These are phyloP conservation scores for Dipodascopsis tothii DNA, from an alignment of 805 yeast species.

Conservation along the genomic window DNA sequence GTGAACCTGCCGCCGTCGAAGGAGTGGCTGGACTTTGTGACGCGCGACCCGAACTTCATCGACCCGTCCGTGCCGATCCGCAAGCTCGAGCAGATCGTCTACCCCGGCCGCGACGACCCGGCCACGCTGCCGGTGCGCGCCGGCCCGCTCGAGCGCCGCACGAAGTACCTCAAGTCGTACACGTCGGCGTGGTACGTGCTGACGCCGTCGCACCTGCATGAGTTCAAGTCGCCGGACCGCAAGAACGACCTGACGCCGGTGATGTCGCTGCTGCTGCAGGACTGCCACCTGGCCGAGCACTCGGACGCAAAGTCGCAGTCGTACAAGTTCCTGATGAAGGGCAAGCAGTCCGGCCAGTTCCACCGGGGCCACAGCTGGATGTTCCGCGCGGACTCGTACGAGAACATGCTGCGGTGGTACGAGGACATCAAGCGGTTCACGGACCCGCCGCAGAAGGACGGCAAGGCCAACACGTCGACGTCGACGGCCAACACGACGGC, in stretches of 20 bases:
- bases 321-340: conserved; percentile 66
- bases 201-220: conserved; percentile 83
- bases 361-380: conserved; percentile 87
- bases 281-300: conserved; percentile 72
- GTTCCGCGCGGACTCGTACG: conserved; percentile 81
- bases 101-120: conserved; percentile 63
- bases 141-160: conserved; percentile 79
- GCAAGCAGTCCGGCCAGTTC: conserved; percentile 66
- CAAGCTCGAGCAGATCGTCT: conserved; percentile 51
- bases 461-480: not conserved
- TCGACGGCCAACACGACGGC: too few relatives aligned
- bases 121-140: conserved; percentile 61
- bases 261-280: conserved; percentile 71
- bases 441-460: conserved; percentile 2
- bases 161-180: conserved; percentile 87
- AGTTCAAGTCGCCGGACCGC: conserved; percentile 76
- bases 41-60: conserved; percentile 64
- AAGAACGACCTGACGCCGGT: conserved; percentile 74
- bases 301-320: conserved; percentile 21
- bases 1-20: conserved; percentile 67
- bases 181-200: conserved; percentile 84
- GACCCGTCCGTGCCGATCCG: conserved; percentile 57
- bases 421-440: conserved; percentile 50
- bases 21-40: conserved; percentile 84
- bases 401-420: conserved; percentile 77